Evolutionary conservation across 2,329 filamentous ascomycete species (phyloP).

Genomic region (Ampelomyces quisqualis): DNA sequence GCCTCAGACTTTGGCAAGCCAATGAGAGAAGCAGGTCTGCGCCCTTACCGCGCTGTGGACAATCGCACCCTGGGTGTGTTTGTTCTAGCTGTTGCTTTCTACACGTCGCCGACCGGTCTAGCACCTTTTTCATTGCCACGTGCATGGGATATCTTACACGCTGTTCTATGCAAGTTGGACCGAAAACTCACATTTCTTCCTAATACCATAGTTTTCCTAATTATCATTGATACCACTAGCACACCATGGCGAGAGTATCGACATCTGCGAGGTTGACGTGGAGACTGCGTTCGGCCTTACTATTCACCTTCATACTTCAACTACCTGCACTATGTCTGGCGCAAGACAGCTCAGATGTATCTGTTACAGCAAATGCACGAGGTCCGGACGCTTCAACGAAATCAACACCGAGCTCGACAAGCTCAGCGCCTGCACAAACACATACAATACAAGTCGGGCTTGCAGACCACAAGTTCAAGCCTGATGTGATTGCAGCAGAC

Average conservation of each 20-base stretch:
- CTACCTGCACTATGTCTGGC: slow-evolving; percentile 10
- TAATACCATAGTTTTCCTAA: neutral
- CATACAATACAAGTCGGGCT: slow-evolving; percentile 44
- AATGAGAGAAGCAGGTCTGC: slow-evolving; percentile 8
- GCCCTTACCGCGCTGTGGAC: slow-evolving; percentile 9
- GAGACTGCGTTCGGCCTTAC: neutral
- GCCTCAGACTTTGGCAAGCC: slow-evolving; percentile 2
- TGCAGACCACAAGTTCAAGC: slow-evolving; percentile 41
- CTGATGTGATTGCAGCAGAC: slow-evolving; percentile 41
- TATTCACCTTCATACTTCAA: neutral
- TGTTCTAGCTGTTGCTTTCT: slow-evolving; percentile 9
- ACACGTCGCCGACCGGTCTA: slow-evolving; percentile 2
- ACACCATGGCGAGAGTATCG: neutral
- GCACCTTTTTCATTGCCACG: slow-evolving; percentile 11
- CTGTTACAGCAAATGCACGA: neutral
- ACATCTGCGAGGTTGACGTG: neutral
- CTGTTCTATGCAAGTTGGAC: neutral
- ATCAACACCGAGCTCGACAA: slow-evolving; percentile 12
- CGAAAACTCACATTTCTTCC: neutral
- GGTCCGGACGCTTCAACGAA: slow-evolving; percentile 4
- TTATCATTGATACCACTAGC: neutral
- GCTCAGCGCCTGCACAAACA: slow-evolving; percentile 22
- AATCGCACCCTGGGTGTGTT: slow-evolving; percentile 2
- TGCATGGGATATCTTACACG: neutral
- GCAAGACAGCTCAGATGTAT: slow-evolving; percentile 5